Evolutionary conservation across 306 rosid genomes (phyloP), one percentile per base, ranked within the genome.

Genomic region (Pueraria montana): DNA sequence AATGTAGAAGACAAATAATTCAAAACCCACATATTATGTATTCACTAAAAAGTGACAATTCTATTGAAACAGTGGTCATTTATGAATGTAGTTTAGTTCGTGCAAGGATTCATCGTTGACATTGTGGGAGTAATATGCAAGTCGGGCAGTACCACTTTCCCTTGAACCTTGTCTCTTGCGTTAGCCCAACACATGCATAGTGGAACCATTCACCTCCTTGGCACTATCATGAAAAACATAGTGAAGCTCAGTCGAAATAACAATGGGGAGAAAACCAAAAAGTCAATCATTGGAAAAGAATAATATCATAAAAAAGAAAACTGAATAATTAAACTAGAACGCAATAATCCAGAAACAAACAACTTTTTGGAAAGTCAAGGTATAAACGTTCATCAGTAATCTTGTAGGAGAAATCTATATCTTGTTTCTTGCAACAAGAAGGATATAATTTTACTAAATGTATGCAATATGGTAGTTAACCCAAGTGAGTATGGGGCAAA

Each of bases 171-270:
- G 99, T 94, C 89, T 96, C 97, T 23, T 96, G 97, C 21, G 98
- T 96, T 58, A 96, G 92, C 84, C 99, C 99, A 52, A 96, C 99
- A 58, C 99, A 96, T 0, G 97, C 66, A 83, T 96, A 96, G 84
- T 96, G 99, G 84, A 96, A 96, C 99, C 99, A 96, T 88, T 96
- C 99, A 30, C 99, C 97, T 84, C 99, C 99, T 92, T 91, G 97
- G 87, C 99, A 96, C 99, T 96, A 86, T 83, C 77, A 66, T 46
- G 36, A 83, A 79, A 66, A 83, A 72, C 80, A 73, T 7, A 49
- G 26, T 2, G 55, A 73, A 84, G 34, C 66, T 71, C 34, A 69
- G 63, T 69, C 68, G 23, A 50, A 53, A 75, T 24, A 63, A 49
- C 18, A 13, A 46, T 8, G 16, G 66, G n/a, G 38, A 24, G 49